Evolutionary conservation across 2,329 filamentous ascomycete genomes (phyloP).

Genomic region (Chrysoporthe puriensis): DNA sequence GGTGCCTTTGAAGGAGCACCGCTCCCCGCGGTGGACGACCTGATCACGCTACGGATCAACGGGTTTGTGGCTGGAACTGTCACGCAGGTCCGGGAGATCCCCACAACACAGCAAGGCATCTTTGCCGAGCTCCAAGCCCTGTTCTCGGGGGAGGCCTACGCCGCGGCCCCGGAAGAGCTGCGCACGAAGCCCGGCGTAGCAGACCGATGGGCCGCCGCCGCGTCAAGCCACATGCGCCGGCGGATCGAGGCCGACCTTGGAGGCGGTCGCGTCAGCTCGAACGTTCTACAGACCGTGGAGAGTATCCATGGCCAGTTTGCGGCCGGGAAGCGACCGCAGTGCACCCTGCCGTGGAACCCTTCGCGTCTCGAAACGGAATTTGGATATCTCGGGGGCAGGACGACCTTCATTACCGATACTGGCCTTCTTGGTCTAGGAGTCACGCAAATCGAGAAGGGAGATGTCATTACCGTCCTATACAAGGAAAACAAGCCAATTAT

Average conservation of each 20-base stretch:
- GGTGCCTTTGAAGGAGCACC: not conserved
- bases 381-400: not conserved
- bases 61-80: not conserved
- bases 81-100: not conserved
- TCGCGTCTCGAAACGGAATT: not conserved
- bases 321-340: not conserved
- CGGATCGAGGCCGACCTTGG: not conserved
- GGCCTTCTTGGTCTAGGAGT: constrained; percentile 12
- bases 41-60: not conserved
- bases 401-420: constrained; percentile 3
- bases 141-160: not conserved
- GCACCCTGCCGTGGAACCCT: not conserved
- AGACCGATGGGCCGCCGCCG: not conserved
- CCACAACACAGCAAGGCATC: not conserved
- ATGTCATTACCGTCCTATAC: constrained; percentile 1
- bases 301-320: not conserved
- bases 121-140: not conserved
- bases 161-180: not conserved
- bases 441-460: not conserved
- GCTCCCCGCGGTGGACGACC: not conserved
- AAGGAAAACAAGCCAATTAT: not conserved
- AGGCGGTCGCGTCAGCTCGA: not conserved
- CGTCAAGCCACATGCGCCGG: not conserved
- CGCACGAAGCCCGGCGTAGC: not conserved
- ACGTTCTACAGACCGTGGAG: constrained; percentile 6